phyloP scores from a whole-genome alignment of 179 eudicot species.

The Spergularia azorica region DNA sequence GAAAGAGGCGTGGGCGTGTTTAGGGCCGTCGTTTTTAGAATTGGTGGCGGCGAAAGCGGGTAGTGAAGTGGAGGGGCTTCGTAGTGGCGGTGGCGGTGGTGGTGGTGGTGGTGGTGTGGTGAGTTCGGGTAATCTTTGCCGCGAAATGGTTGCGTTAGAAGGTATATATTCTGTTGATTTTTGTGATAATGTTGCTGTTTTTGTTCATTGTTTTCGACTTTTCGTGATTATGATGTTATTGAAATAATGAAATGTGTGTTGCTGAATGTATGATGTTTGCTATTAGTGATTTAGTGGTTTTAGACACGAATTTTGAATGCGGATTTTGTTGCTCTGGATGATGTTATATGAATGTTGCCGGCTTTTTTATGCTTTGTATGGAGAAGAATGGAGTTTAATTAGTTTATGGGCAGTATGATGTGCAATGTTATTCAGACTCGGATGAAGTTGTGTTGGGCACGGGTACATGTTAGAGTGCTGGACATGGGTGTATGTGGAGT shows the following conservation, averaged over 20 bases:
- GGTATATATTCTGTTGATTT: constrained; percentile 23
- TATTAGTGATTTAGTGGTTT: not conserved
- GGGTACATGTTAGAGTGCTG: too few species aligned
- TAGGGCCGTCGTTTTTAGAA: constrained; percentile 72
- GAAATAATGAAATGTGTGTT: not conserved
- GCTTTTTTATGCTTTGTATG: too few species aligned
- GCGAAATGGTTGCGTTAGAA: constrained; percentile 16
- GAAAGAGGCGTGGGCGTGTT: constrained; percentile 45
- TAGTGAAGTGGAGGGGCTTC: constrained; percentile 12
- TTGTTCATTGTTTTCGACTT: not conserved
- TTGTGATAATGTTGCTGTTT: not conserved
- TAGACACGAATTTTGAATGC: not conserved
- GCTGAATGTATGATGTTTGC: too few species aligned
- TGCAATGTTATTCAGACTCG: too few species aligned
- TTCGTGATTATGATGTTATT: not conserved
- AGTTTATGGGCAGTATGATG: too few species aligned
- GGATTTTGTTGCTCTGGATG: not conserved
- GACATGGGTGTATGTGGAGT: too few species aligned
- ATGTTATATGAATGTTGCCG: not conserved
- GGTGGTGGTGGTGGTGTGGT: not conserved
- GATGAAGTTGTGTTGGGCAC: too few species aligned
- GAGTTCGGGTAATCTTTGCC: constrained; percentile 8
- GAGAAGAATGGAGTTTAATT: too few species aligned
- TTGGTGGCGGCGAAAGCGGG: constrained; percentile 32
- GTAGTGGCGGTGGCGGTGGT: constrained; percentile 4